Evolutionary conservation across 2,329 filamentous ascomycete species (phyloP).

Genomic region (Talaromyces islandicus): DNA sequence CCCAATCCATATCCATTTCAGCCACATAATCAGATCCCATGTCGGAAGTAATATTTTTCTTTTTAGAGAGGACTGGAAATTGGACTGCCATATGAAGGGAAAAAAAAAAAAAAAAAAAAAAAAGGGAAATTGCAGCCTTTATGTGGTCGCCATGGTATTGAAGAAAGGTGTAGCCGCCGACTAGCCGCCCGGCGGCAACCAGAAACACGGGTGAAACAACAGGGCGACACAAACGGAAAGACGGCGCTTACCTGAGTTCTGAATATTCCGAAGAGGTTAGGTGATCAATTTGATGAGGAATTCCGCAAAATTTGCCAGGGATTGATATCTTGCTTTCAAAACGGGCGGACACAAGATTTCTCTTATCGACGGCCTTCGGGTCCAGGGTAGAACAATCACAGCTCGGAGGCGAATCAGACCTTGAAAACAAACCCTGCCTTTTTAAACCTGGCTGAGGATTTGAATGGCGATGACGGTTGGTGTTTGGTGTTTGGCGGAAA

Average conservation of each 20-base stretch:
- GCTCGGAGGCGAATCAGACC: background rate
- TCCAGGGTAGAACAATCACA: background rate
- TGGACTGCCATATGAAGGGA: too few relatives aligned
- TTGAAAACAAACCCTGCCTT: background rate
- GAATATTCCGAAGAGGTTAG: background rate
- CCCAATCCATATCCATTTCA: background rate
- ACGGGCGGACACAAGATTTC: background rate
- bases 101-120: too few relatives aligned
- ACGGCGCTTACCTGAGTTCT: conserved; percentile 20
- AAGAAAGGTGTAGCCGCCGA: conserved; percentile 7
- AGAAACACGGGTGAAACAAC: conserved; percentile 12
- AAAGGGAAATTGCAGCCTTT: background rate
- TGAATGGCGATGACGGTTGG: background rate
- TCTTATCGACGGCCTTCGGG: background rate
- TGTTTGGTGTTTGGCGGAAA: background rate
- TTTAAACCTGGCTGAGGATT: background rate
- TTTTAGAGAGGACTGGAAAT: background rate
- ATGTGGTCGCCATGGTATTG: background rate
- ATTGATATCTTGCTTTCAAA: background rate
- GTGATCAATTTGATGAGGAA: background rate
- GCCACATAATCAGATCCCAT: background rate
- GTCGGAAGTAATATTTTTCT: background rate
- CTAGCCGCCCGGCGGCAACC: conserved; percentile 7
- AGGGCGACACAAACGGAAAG: conserved; percentile 11
- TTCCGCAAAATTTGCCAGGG: background rate